Percentiles rank a stretch among this genome's conserved stretches.
phyloP scores from a whole-genome alignment of 306 rosid species.

The Alnus rubra region DNA sequence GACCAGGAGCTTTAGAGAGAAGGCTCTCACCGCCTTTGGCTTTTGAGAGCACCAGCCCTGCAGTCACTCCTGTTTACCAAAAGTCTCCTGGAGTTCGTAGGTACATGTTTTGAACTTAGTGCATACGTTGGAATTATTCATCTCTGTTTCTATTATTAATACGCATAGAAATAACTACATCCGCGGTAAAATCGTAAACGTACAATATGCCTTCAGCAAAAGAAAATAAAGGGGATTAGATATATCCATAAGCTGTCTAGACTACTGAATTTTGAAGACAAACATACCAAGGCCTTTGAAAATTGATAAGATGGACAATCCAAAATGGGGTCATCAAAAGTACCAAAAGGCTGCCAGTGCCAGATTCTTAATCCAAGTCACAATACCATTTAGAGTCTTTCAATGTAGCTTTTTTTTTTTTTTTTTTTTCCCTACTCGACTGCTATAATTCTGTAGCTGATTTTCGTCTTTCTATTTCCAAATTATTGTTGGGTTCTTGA shows the following conservation, averaged over 20 bases:
- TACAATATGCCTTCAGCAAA: not conserved
- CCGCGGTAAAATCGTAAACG: not conserved
- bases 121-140: not conserved
- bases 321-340: not conserved
- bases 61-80: constrained; percentile 11
- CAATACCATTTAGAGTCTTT: not conserved
- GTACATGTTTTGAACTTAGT: not conserved
- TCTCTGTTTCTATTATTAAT: not conserved
- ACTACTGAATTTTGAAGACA: not conserved
- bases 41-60: constrained; percentile 17
- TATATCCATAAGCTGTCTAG: too few species aligned
- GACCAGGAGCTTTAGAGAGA: constrained; percentile 17
- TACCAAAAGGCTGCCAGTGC: not conserved
- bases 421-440: too few species aligned
- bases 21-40: constrained; percentile 8
- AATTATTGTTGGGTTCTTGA: not conserved
- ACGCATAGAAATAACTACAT: not conserved
- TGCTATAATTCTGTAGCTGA: too few species aligned
- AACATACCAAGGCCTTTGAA: not conserved
- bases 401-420: not conserved
- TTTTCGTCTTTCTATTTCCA: not conserved
- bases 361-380: not conserved
- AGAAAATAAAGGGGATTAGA: too few species aligned
- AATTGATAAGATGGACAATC: not conserved
- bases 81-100: constrained; percentile 11